phyloP scores from a whole-genome alignment of 129 eudicot genomes.

The Erigeron canadensis region DNA sequence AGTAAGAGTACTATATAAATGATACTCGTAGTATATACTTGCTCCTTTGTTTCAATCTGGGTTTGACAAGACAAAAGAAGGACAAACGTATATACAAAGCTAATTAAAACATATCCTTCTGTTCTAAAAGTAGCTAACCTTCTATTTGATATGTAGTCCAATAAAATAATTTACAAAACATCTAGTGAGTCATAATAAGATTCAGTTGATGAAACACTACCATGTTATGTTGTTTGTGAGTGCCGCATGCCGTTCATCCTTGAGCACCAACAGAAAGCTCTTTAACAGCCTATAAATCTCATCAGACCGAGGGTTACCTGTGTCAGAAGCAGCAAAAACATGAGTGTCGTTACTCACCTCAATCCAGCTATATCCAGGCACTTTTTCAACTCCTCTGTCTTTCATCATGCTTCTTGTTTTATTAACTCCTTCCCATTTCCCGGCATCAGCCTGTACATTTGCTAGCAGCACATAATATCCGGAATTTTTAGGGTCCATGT shows the following conservation, averaged over 20 bases:
- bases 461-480: constrained; percentile 76
- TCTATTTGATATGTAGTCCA: too few relatives aligned
- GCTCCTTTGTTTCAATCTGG: too few relatives aligned
- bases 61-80: too few relatives aligned
- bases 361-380: constrained; percentile 83
- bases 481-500: constrained; percentile 66
- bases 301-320: constrained; percentile 39
- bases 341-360: constrained; percentile 50
- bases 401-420: constrained; percentile 63
- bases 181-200: too few relatives aligned
- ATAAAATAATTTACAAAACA: too few relatives aligned
- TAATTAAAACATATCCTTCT: too few relatives aligned
- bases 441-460: constrained; percentile 67
- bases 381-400: constrained; percentile 58
- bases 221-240: constrained; percentile 6
- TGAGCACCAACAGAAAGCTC: constrained; percentile 48
- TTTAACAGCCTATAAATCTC: constrained; percentile 48
- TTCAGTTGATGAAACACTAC: background rate
- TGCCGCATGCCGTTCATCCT: constrained; percentile 52
- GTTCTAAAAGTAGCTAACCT: too few relatives aligned
- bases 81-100: too few relatives aligned
- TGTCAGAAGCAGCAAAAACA: constrained; percentile 68
- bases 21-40: too few relatives aligned
- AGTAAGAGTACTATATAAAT: too few relatives aligned
- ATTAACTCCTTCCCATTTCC: constrained; percentile 58